phyloP scores from a whole-genome alignment of 2,329 filamentous ascomycete genomes.

The Epichloe baconii region DNA sequence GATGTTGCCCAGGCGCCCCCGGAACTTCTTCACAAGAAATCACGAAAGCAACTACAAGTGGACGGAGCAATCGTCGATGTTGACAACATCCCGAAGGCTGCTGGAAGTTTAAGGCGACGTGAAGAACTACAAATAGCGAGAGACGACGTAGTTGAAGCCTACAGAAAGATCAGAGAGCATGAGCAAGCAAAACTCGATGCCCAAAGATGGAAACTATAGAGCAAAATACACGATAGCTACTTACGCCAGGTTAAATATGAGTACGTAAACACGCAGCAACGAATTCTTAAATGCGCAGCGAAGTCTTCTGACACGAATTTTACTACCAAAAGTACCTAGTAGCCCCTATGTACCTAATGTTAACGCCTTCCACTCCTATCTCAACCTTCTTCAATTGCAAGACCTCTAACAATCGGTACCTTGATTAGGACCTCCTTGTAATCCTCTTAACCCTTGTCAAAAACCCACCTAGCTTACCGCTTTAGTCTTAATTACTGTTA shows the following conservation, averaged over 20 bases:
- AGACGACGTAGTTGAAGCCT: constrained; percentile 25
- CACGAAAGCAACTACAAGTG: constrained; percentile 20
- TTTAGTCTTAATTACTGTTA: too few species aligned
- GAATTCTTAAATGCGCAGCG: too few species aligned
- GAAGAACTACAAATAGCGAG: constrained; percentile 25
- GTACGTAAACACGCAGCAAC: too few species aligned
- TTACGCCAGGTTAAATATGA: background rate
- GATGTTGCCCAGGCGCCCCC: constrained; percentile 66
- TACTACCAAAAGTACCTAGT: background rate
- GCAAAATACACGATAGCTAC: background rate
- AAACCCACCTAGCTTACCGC: too few species aligned
- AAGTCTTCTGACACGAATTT: background rate
- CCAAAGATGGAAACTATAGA: constrained; percentile 1
- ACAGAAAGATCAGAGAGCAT: constrained; percentile 24
- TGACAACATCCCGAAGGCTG: constrained; percentile 23
- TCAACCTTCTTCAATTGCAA: too few species aligned
- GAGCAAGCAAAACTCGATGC: constrained; percentile 22
- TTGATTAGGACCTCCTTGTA: too few species aligned
- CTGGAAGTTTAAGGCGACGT: constrained; percentile 25
- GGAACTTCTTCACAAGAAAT: constrained; percentile 47
- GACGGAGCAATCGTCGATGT: constrained; percentile 23
- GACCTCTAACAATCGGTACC: too few species aligned
- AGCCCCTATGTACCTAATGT: background rate
- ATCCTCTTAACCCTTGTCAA: too few species aligned
- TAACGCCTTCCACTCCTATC: too few species aligned